Evolutionary conservation across 306 rosid species (phyloP).

Genomic region (Hippophae rhamnoides): DNA sequence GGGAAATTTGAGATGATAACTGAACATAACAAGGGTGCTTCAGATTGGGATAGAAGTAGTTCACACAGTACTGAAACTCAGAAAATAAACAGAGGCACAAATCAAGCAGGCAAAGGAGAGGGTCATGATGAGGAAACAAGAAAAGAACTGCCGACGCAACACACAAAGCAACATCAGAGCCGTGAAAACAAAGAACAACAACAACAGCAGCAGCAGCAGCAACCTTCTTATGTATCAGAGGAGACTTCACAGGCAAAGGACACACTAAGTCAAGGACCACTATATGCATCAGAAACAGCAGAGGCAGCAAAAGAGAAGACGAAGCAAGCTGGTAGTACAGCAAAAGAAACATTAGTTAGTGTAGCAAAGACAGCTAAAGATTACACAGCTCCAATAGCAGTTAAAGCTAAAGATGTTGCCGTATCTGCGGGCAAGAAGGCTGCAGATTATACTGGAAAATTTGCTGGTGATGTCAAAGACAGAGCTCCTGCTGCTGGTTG

Average conservation of each 20-base stretch:
- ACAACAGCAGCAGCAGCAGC: slow-evolving; percentile 19
- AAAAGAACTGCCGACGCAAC: background rate
- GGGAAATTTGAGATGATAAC: slow-evolving; percentile 17
- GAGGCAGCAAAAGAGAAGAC: slow-evolving; percentile 20
- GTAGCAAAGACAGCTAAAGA: slow-evolving; percentile 18
- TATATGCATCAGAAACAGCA: slow-evolving; percentile 20
- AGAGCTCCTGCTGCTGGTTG: slow-evolving; percentile 48
- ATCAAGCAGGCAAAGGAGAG: slow-evolving; percentile 1
- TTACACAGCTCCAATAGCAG: slow-evolving; percentile 25
- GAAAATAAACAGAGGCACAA: background rate
- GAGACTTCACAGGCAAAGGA: slow-evolving; percentile 19
- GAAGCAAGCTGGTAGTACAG: slow-evolving; percentile 24
- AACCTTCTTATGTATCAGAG: slow-evolving; percentile 7
- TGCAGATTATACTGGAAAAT: slow-evolving; percentile 24
- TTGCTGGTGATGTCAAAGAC: slow-evolving; percentile 49
- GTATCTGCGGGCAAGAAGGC: slow-evolving; percentile 27
- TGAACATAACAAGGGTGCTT: slow-evolving; percentile 13
- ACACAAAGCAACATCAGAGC: background rate
- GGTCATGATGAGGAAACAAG: slow-evolving; percentile 1
- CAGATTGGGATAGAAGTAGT: background rate
- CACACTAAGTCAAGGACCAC: background rate
- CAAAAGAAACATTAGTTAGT: slow-evolving; percentile 26
- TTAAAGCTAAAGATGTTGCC: slow-evolving; percentile 19
- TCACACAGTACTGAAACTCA: too few species aligned
- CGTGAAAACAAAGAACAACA: slow-evolving; percentile 1